phyloP scores from a whole-genome alignment of 768 basidiomycete genomes.

The Mycena rebaudengoi region DNA sequence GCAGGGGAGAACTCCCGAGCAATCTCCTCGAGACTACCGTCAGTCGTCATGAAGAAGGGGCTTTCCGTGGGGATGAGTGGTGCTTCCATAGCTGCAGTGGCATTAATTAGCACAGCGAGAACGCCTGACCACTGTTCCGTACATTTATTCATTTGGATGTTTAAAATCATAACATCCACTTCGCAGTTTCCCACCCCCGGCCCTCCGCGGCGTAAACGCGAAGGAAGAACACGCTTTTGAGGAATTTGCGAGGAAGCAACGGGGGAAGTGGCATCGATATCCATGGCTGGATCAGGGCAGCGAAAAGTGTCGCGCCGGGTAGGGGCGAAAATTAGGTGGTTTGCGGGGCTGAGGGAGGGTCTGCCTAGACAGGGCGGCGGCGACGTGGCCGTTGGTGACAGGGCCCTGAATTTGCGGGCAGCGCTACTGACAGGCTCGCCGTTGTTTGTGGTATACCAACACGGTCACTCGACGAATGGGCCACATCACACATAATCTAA shows the following conservation, averaged over 20 bases:
- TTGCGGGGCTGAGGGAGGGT: slow-evolving; percentile 1
- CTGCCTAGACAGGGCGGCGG: not conserved
- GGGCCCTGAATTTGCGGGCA: not conserved
- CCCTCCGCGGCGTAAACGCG: slow-evolving; percentile 82
- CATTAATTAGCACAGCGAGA: slow-evolving; percentile 31
- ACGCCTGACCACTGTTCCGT: slow-evolving; percentile 38
- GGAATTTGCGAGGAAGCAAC: slow-evolving; percentile 48
- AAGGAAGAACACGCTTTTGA: slow-evolving; percentile 83
- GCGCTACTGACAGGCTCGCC: slow-evolving; percentile 20
- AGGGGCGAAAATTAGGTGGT: slow-evolving; percentile 3
- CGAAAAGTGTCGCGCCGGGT: slow-evolving; percentile 6
- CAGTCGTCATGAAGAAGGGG: slow-evolving; percentile 78
- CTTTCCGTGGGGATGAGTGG: slow-evolving; percentile 74
- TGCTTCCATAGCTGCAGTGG: slow-evolving; percentile 68
- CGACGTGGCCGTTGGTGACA: not conserved
- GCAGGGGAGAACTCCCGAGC: slow-evolving; percentile 50
- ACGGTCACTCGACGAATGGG: too few relatives aligned
- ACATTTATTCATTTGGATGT: slow-evolving; percentile 83
- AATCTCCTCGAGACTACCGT: slow-evolving; percentile 54
- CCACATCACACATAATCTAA: too few relatives aligned
- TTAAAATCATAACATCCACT: slow-evolving; percentile 84
- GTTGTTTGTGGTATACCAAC: slow-evolving; percentile 8
- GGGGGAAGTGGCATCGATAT: slow-evolving; percentile 46
- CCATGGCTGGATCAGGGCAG: slow-evolving; percentile 39
- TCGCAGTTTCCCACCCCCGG: slow-evolving; percentile 84